These are phyloP conservation scores for Candida arabinofermentans DNA, from an alignment of 805 yeast genomes.

Conservation along the genomic window DNA sequence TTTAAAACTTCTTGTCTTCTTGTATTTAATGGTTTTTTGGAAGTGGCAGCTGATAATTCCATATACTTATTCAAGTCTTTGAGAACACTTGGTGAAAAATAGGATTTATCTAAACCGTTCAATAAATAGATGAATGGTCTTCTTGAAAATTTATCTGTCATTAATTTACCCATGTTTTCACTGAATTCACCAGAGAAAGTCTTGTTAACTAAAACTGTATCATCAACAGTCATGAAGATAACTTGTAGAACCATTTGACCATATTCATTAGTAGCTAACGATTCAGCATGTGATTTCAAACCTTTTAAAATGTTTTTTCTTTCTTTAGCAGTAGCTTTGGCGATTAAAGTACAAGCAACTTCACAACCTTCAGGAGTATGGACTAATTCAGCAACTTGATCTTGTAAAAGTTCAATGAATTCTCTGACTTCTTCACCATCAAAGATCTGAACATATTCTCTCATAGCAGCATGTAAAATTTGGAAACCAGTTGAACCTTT, in stretches of 20 bases:
- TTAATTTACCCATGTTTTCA: constrained; percentile 48
- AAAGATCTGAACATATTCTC: constrained; percentile 73
- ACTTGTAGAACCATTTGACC: constrained; percentile 82
- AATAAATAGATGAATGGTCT: constrained; percentile 83
- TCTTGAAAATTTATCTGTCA: constrained; percentile 74
- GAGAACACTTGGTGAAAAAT: constrained; percentile 66
- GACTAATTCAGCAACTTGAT: constrained; percentile 90
- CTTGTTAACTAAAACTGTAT: constrained; percentile 78
- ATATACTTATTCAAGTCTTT: constrained; percentile 59
- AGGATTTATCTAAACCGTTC: constrained; percentile 75
- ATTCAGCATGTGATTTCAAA: constrained; percentile 71
- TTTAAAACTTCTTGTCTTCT: constrained; percentile 69
- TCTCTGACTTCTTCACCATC: constrained; percentile 69
- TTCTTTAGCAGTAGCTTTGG: constrained; percentile 87
- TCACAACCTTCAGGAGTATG: constrained; percentile 94
- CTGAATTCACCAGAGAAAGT: constrained; percentile 61
- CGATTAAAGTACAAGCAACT: constrained; percentile 78
- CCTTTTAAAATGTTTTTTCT: constrained; percentile 73
- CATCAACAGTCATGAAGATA: constrained; percentile 84
- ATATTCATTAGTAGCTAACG: constrained; percentile 75
- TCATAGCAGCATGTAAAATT: constrained; percentile 94
- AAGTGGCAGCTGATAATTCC: constrained; percentile 59
- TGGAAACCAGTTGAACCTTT: constrained; percentile 97
- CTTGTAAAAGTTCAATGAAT: constrained; percentile 76
- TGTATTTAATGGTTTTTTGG: constrained; percentile 78